Evolutionary conservation across 768 basidiomycete species (phyloP), one percentile per base, ranked within the genome.

Genomic region (Lactarius akahatsu): DNA sequence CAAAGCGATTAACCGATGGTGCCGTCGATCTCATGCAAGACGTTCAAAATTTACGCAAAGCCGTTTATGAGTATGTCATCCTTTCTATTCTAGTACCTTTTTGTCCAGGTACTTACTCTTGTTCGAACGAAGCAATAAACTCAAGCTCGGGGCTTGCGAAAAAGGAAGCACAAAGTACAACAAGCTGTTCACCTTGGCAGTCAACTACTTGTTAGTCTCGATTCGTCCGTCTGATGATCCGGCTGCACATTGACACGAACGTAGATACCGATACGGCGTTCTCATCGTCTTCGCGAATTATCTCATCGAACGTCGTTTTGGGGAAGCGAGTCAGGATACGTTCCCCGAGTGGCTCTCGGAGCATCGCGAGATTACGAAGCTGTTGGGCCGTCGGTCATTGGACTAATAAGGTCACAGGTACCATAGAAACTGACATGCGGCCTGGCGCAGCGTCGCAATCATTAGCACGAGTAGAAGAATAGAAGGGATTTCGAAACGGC

Each of bases 281-380:
- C 81, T 97, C 40, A 96, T 98, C 71, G 93, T 93, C 5, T 92
- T 99, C 66, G 91, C 97, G 57, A 95, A 97, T 75, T 98, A 96
- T 76, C 82, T 98, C 70, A 87, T 98, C 61, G 94, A 96, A 76
- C 75, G 74, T 69, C 75, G 77, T 58, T 78, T 79, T 68, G 79
- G 79, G 71, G 77, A 78, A 38, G 78, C 69, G 13, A 69, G 78
- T 58, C 74, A 74, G 15, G 74, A 74, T 52, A 85, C 87, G 2
- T 96, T 97, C 78, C 87, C 91, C 2, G 82, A 82, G 52, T 96
- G 95, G 95, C 80, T 96, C 62, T 82, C 80, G 59, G 88, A 90
- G 73, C 92, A 86, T 73, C 81, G 93, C 59, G 95, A 97, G 78
- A 95, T 97, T 59, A 86, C 87, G 6, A 90, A 86, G 72, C 71